Percentiles rank a stretch among this genome's conserved stretches.
Conservation (phyloP, 2,329 filamentous ascomycete genomes). For the Helotiales sp. region DNA sequence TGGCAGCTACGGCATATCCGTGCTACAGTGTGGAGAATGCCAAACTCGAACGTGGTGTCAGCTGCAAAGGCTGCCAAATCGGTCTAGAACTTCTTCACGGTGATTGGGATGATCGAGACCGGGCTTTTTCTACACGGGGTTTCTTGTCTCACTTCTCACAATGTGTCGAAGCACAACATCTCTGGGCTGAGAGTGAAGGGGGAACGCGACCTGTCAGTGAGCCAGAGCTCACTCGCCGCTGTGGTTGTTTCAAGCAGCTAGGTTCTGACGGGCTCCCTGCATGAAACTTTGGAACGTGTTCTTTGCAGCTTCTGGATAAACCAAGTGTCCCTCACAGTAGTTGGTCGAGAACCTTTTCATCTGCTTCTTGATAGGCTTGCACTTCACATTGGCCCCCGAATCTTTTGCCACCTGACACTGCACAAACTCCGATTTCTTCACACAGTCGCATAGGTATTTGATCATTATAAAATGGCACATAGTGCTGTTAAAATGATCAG, state of each 20-base stretch:
- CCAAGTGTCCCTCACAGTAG: too few relatives aligned
- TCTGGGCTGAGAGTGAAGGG: constrained; percentile 5
- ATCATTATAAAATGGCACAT: too few relatives aligned
- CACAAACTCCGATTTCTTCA: too few relatives aligned
- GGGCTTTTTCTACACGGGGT: constrained; percentile 1
- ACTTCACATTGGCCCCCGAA: too few relatives aligned
- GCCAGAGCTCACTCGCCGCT: constrained; percentile 5
- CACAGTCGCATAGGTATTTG: too few relatives aligned
- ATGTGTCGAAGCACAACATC: constrained; percentile 5
- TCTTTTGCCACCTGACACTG: too few relatives aligned
- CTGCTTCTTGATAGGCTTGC: too few relatives aligned
- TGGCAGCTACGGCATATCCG: constrained; percentile 5
- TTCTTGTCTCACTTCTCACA: constrained; percentile 6
- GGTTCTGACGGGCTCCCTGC: constrained; percentile 6
- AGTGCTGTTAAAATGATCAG: too few relatives aligned
- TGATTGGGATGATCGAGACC: constrained; percentile 3
- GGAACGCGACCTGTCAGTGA: constrained; percentile 6
- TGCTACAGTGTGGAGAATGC: constrained; percentile 1
- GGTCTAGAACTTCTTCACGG: neutral
- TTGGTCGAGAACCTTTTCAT: too few relatives aligned
- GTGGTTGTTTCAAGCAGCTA: constrained; percentile 7
- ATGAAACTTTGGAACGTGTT: neutral
- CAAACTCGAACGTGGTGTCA: constrained; percentile 4
- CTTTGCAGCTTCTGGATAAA: neutral
- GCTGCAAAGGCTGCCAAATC: constrained; percentile 3